Evolutionary conservation across 108 stramenopile species (phyloP).

Genomic region (Skeletonema potamos): DNA sequence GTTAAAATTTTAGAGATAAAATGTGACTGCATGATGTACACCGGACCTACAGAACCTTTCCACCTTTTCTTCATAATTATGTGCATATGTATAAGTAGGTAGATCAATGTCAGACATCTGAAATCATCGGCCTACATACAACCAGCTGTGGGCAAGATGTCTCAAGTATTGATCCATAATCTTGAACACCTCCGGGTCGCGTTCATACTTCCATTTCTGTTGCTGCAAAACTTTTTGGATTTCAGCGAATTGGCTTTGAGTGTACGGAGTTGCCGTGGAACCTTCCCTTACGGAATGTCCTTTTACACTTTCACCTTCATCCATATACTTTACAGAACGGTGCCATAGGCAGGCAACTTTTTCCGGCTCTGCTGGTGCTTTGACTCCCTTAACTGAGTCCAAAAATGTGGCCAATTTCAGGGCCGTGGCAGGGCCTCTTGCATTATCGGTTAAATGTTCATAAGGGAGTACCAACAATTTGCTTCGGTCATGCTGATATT

Average conservation of each 20-base stretch:
- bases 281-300: neutral
- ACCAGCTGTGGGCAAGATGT: neutral
- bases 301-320: neutral
- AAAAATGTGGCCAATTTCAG: conserved; percentile 16
- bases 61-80: neutral
- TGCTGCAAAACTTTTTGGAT: neutral
- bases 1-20: no score
- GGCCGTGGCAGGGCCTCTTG: neutral
- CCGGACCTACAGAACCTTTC: no score
- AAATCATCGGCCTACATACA: neutral
- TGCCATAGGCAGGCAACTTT: conserved; percentile 23
- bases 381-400: neutral
- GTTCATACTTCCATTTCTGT: neutral
- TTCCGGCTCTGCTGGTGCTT: neutral
- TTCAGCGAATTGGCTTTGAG: neutral
- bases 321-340: conserved; percentile 25
- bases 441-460: conserved; percentile 15
- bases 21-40: no score
- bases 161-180: neutral
- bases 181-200: neutral
- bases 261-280: neutral
- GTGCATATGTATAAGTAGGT: no score
- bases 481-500: conserved; percentile 6
- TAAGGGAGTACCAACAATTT: conserved; percentile 19
- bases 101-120: neutral